Evolutionary conservation across 2,329 filamentous ascomycete species (phyloP), one percentile per base, ranked within the genome.

Genomic region (Alternaria ventricosa): DNA sequence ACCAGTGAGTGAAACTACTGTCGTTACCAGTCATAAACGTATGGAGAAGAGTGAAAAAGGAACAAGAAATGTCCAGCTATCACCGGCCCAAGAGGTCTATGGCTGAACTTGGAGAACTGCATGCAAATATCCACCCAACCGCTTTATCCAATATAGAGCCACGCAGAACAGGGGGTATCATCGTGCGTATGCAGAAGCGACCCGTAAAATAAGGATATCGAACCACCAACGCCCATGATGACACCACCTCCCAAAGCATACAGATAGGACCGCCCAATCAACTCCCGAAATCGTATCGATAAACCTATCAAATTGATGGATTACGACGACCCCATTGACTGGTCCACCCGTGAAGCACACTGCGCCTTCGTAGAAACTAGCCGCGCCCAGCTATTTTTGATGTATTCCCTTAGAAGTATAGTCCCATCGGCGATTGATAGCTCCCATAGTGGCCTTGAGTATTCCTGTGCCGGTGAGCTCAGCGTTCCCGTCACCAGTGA

Each of bases 391-490:
- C 41, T 55, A 55, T 41, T 20, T 30, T 30, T 67, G 69, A 63
- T 81, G 73, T 41, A 81, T 57, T 18, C 80, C 78, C 65, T 72
- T 75, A 8, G 78, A 78, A 44, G 68, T 75, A 63, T 80, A 83
- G 25, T 93, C 91, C 57, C 91, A 81, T 61, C 86, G 82, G 72
- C 88, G 85, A 69, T 93, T 88, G 9, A 97, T 92, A 0, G 89
- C 87, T 3, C 94, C 94, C 5, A 97, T 84, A 0, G 97, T 91
- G 4, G 63, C 71, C 81, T 97, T 98, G 64, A 97, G 81, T 46
- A 97, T 90, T 0, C 87, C 88, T 3, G 92, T 88, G 0, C 86
- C 90, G 1, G 88, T 89, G 49, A 97, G 82, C 8, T 75, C 74
- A n/a, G 82, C 82, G 23, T 84, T 78, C 7, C 83, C 79, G 9